Base-by-base conservation (phyloP, 1,139 yeast genomes). In the Saccharomyces hybrid region DNA sequence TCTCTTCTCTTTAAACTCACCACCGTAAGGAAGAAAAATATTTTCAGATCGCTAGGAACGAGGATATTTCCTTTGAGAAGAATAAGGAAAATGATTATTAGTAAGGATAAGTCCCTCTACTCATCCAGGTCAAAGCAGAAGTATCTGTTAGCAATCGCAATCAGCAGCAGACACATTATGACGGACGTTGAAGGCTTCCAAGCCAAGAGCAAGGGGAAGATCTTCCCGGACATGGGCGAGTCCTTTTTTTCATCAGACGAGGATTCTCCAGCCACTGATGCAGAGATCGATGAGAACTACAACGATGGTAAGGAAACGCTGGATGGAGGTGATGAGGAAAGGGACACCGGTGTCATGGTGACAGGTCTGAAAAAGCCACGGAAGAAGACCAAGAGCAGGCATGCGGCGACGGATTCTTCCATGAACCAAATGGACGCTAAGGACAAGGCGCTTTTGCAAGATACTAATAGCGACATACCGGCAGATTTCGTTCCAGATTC, bases 401-500 rank as follows among this genome's bases (percentile, higher is more conserved):
- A 56, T 20, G 61, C 59, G 5, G 51, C 47, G 16, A 41, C 51
- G 14, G 28, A 34, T 30, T 32, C 30, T 9, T 62, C 65, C 2
- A 63, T 67, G 20, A 70, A 67, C 53, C 63, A 64, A 48, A 54
- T 67, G 51, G 70, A 66, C 38, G 70, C 66, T 8, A 66, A 63
- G 55, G 70, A 65, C 44, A 66, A 65, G 49, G 61, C 61, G 11
- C 62, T 64, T 20, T 61, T 72, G 61, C 64, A 63, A 59, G 68
- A 68, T 56, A 68, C 64, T 11, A 69, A 79, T 30, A 75, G 81
- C 5, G 88, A 84, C 59, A 70, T 82, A 13, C 91, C 91, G 0
- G 70, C 80, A 1, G 91, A 84, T 64, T 86, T 83, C 63, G 81
- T 83, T 2, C 93, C 93, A 0, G 97, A 90, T 71, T 87, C 90